Evolutionary conservation across 768 basidiomycete genomes (phyloP), one percentile per base, ranked within the genome.

Genomic region (Austroboletus festivus): DNA sequence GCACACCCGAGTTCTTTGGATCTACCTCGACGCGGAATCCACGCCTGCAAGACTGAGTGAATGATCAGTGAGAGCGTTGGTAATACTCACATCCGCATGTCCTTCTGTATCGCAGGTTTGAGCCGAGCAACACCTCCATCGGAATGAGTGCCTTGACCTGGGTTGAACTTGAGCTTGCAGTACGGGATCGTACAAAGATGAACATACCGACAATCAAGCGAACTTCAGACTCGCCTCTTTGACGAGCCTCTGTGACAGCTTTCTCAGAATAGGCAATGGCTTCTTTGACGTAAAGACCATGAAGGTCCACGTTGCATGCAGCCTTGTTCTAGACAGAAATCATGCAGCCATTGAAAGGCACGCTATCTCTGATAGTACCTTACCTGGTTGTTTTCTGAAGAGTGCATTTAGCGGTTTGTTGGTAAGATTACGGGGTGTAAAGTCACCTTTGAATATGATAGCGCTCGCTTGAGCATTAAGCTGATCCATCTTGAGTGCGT

Each of bases 131-230:
- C 71, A 37, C 87, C 84, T 4, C 79, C 77, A 31, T 76, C 71
- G n/a, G 89, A 90, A 68, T 97, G 94, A 28, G 87, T 74, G 9
- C 93, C 93, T 70, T 93, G 94, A 13, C 89, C 88, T 88, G n/a
- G 15, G n/a, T 21, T 20, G 22, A 38, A 20, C 45, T 8, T 41
- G 39, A 38, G 15, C 20, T 30, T 4, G 35, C 7, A 35, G 31
- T 3, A 2, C 19, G 16, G 24, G 20, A 24, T 23, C 31, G 33
- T 7, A 22, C 30, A 26, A 35, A 43, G 26, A 31, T 24, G 7
- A 3, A 73, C 84, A 49, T 47, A 86, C 93, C 93, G 42, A 95
- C 93, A 52, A 98, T 95, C 43, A 97, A 70, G 45, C 78, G 76
- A 12, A 97, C 59, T 58, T 89, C 77, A 3, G 70, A 57, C 46